Conservation (phyloP, 768 basidiomycete genomes). For the Tricholomella constricta region DNA sequence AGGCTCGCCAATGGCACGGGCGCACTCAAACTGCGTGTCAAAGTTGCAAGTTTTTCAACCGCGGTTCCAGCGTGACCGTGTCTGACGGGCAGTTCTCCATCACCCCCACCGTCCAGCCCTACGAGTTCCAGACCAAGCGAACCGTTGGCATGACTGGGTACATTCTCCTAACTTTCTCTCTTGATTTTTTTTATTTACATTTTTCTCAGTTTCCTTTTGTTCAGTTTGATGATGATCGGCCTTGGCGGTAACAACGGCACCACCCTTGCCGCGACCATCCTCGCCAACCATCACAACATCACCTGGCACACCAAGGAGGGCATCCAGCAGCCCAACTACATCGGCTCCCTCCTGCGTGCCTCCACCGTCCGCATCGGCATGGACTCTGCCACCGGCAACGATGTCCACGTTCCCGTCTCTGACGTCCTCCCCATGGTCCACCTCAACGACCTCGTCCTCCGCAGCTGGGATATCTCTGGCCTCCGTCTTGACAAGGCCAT, state of each 20-base stretch:
- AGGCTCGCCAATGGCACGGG: too few species aligned
- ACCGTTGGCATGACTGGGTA: constrained; percentile 92
- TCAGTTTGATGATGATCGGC: constrained; percentile 94
- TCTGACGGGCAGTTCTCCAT: constrained; percentile 76
- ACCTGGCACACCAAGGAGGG: constrained; percentile 94
- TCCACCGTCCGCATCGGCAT: constrained; percentile 92
- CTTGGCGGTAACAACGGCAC: constrained; percentile 97
- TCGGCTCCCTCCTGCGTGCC: constrained; percentile 94
- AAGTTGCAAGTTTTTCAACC: constrained; percentile 79
- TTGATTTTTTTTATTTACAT: constrained; percentile 4
- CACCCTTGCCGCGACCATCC: constrained; percentile 90
- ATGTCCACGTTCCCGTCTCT: constrained; percentile 88
- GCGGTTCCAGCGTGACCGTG: constrained; percentile 70
- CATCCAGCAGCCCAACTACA: constrained; percentile 94
- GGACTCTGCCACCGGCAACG: constrained; percentile 79
- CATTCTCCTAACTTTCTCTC: too few species aligned
- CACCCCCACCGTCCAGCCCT: constrained; percentile 77
- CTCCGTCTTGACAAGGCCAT: constrained; percentile 87
- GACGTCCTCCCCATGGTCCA: constrained; percentile 97
- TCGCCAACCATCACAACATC: constrained; percentile 95
- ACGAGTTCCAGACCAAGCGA: constrained; percentile 89
- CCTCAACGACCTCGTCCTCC: constrained; percentile 95
- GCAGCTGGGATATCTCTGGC: constrained; percentile 98
- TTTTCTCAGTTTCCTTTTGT: constrained; percentile 12
- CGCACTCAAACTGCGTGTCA: too few species aligned